These are phyloP conservation scores for Aphanocladium album DNA, from an alignment of 2,329 filamentous ascomycete species.

Conservation along the genomic window DNA sequence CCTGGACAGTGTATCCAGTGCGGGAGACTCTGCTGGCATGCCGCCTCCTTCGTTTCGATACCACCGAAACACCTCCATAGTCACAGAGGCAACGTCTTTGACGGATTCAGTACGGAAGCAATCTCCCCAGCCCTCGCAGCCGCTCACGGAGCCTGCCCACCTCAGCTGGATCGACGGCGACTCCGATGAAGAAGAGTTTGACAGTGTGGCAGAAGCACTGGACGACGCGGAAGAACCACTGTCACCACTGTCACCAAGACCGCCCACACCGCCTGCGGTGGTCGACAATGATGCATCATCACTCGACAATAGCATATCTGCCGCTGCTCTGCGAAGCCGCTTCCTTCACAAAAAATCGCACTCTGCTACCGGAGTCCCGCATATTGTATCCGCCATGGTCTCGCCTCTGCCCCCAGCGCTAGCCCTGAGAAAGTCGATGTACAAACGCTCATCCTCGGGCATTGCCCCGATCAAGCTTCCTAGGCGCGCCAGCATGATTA, in stretches of 20 bases:
- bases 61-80: slow-evolving; percentile 29
- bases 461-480: background rate
- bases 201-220: slow-evolving; percentile 12
- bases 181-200: slow-evolving; percentile 29
- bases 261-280: slow-evolving; percentile 20
- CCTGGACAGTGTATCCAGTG: slow-evolving; percentile 25
- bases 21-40: slow-evolving; percentile 27
- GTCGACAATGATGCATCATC: slow-evolving; percentile 11
- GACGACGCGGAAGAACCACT: slow-evolving; percentile 12
- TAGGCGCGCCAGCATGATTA: background rate
- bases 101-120: slow-evolving; percentile 25
- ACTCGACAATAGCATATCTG: background rate
- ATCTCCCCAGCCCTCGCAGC: slow-evolving; percentile 22
- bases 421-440: background rate
- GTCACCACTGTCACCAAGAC: slow-evolving; percentile 25
- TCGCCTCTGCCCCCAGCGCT: background rate
- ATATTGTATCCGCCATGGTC: background rate
- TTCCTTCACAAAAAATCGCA: slow-evolving; percentile 20
- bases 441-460: background rate
- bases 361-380: slow-evolving; percentile 17
- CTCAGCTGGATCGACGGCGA: slow-evolving; percentile 36
- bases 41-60: slow-evolving; percentile 29
- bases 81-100: slow-evolving; percentile 33
- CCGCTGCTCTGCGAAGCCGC: background rate
- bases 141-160: slow-evolving; percentile 18